These are phyloP conservation scores for Avicennia marina DNA, from an alignment of 257 asterid species.

Conservation along the genomic window DNA sequence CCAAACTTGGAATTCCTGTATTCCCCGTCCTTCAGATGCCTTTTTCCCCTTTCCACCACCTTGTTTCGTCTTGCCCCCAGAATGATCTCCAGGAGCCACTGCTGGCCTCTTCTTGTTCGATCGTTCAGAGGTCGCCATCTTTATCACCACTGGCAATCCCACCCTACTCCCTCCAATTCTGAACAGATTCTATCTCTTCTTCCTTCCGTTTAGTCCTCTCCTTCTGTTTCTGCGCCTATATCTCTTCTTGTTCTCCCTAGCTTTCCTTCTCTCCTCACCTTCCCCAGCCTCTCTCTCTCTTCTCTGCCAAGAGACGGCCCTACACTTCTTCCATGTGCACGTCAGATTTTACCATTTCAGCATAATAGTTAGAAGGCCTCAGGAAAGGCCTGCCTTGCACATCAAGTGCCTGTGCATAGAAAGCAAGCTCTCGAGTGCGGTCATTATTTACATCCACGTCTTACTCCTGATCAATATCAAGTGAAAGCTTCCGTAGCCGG, in stretches of 20 bases:
- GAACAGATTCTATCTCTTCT: slow-evolving; percentile 79
- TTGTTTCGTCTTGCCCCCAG: slow-evolving; percentile 62
- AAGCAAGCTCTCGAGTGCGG: slow-evolving; percentile 70
- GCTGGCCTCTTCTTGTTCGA: slow-evolving; percentile 65
- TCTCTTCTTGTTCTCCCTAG: slow-evolving; percentile 85
- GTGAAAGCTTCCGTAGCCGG: slow-evolving; percentile 69
- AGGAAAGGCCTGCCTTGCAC: slow-evolving; percentile 72
- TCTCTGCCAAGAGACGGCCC: slow-evolving; percentile 78
- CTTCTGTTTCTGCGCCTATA: slow-evolving; percentile 66
- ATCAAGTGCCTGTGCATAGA: slow-evolving; percentile 80
- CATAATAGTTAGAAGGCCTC: slow-evolving; percentile 85
- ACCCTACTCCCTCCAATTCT: slow-evolving; percentile 87
- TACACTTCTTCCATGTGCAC: slow-evolving; percentile 87
- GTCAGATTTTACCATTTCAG: slow-evolving; percentile 92
- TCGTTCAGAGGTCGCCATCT: slow-evolving; percentile 62
- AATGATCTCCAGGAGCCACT: slow-evolving; percentile 77
- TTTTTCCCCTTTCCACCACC: slow-evolving; percentile 43
- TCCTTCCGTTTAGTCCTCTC: slow-evolving; percentile 90
- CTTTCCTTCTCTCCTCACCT: slow-evolving; percentile 83
- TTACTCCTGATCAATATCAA: slow-evolving; percentile 55
- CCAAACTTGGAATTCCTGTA: slow-evolving; percentile 66
- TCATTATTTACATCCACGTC: slow-evolving; percentile 82
- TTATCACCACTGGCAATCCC: slow-evolving; percentile 52
- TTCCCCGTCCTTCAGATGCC: slow-evolving; percentile 47
- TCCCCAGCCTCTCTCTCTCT: slow-evolving; percentile 70